phyloP scores from a whole-genome alignment of 805 yeast species.

The Metschnikowia bowlesiae region DNA sequence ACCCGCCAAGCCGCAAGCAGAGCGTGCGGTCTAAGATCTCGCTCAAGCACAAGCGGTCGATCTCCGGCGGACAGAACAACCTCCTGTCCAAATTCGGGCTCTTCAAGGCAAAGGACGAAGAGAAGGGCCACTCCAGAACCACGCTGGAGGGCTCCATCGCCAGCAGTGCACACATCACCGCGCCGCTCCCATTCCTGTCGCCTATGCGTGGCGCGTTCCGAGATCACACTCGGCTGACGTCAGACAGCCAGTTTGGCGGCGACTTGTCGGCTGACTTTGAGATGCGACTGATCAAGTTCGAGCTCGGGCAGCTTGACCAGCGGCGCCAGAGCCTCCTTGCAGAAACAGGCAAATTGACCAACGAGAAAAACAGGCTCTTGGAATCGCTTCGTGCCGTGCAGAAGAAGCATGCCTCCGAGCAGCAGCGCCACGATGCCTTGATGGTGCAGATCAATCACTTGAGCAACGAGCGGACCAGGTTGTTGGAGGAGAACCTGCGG shows the following conservation, averaged over 20 bases:
- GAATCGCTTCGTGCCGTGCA: slow-evolving; percentile 39
- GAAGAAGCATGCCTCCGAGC: slow-evolving; percentile 37
- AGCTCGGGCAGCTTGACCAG: slow-evolving; percentile 33
- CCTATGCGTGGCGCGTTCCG: slow-evolving; percentile 17
- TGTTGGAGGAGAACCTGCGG: slow-evolving; percentile 24
- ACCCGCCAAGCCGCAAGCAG: slow-evolving; percentile 23
- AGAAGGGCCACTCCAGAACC: slow-evolving; percentile 34
- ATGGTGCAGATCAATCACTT: slow-evolving; percentile 51
- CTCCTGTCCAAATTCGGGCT: slow-evolving; percentile 28
- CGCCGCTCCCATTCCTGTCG: slow-evolving; percentile 39
- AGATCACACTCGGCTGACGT: slow-evolving; percentile 39
- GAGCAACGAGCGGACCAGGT: slow-evolving; percentile 40
- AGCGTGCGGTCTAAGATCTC: slow-evolving; percentile 30
- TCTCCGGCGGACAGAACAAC: slow-evolving; percentile 32
- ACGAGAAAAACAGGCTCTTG: slow-evolving; percentile 27
- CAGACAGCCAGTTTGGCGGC: slow-evolving; percentile 36
- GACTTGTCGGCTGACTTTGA: slow-evolving; percentile 25
- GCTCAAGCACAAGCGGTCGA: slow-evolving; percentile 39
- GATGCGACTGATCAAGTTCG: slow-evolving; percentile 33
- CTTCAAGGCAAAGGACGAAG: slow-evolving; percentile 27
- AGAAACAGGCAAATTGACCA: slow-evolving; percentile 24
- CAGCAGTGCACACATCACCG: slow-evolving; percentile 35
- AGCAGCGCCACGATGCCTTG: slow-evolving; percentile 40
- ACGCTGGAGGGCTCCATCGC: slow-evolving; percentile 37
- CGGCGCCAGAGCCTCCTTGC: slow-evolving; percentile 21